Percentiles rank a stretch among this genome's conserved stretches.
phyloP scores from a whole-genome alignment of 768 basidiomycete genomes.

The Rubroboletus pulcherrimus region DNA sequence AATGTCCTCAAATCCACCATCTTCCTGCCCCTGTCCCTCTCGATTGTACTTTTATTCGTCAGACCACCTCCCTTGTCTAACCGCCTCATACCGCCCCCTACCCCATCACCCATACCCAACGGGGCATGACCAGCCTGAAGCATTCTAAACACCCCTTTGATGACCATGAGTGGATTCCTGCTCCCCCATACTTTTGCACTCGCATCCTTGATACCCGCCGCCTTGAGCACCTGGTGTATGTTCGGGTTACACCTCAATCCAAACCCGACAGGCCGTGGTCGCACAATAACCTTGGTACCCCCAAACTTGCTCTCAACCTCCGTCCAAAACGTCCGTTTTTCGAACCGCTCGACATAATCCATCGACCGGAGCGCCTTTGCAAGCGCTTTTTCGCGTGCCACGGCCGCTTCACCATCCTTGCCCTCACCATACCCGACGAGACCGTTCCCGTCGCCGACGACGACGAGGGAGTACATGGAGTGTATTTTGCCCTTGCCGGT shows the following conservation, averaged over 20 bases:
- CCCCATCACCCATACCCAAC: slow-evolving; percentile 75
- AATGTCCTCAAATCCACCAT: slow-evolving; percentile 63
- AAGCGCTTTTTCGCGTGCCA: slow-evolving; percentile 57
- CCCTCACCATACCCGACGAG: slow-evolving; percentile 81
- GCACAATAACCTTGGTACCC: slow-evolving; percentile 72
- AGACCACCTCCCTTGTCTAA: slow-evolving; percentile 76
- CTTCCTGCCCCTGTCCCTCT: slow-evolving; percentile 79
- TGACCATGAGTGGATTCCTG: slow-evolving; percentile 67
- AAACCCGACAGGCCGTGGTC: slow-evolving; percentile 86
- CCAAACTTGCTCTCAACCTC: slow-evolving; percentile 84
- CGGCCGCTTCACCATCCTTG: slow-evolving; percentile 56
- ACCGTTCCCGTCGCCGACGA: slow-evolving; percentile 81
- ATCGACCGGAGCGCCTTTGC: slow-evolving; percentile 76
- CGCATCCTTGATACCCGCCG: slow-evolving; percentile 92
- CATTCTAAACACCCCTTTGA: slow-evolving; percentile 81
- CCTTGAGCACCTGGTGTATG: slow-evolving; percentile 85
- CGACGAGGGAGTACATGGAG: slow-evolving; percentile 55
- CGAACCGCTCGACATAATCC: slow-evolving; percentile 94
- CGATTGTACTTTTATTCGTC: slow-evolving; percentile 62
- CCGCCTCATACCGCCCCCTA: slow-evolving; percentile 68
- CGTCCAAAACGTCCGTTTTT: slow-evolving; percentile 92
- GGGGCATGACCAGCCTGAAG: slow-evolving; percentile 83
- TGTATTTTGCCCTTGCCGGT: slow-evolving; percentile 91
- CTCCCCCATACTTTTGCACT: slow-evolving; percentile 96
- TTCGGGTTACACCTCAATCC: slow-evolving; percentile 87